Base-by-base conservation (phyloP, 495 filamentous ascomycete species). In the Hypoxylon rickii region DNA sequence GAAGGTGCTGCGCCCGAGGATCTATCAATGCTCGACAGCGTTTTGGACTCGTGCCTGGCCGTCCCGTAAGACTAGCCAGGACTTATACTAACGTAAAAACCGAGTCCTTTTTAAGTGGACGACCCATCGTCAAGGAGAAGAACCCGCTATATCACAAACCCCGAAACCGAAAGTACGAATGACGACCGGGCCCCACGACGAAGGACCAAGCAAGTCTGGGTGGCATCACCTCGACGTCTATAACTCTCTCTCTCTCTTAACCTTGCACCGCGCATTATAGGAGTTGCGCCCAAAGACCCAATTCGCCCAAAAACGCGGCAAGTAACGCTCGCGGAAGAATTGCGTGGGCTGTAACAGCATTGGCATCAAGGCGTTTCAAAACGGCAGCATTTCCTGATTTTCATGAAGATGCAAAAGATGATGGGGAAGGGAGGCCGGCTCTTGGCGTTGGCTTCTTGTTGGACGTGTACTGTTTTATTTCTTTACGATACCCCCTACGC, bases 1-100 rank as follows among this genome's bases (percentile, higher is more conserved):
- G 86, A 89, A 57, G 92, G 91, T 3, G 85, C 81, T 19, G 80
- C 79, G 12, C 44, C 66, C 2, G 69, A 74, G 21, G 89, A 93
- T 61, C 76, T 79, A 21, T 76, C 80, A 39, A 78, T 84, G 19
- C 71, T 97, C 55, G 82, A 86, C 57, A 75, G 73, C 17, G 73
- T 94, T 38, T 71, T 97, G 50, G 92, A 96, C 59, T 77, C 74
- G 4, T 72, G 70, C 26, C 57, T 80, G 45, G 70, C 73, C 2
- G 72, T 71, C 29, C 33, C 63, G 31, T 66, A 63, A 53, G 5
- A 53, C 21, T 11, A n/a, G 10, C 7, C n/a, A 15, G 2, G 42
- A 32, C 19, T 13, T 24, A 40, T 33, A 19, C 34, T 26, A 15
- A 33, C 38, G 16, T 41, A 17, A n/a, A n/a, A n/a, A n/a, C n/a